These are phyloP conservation scores for Rhodotorula kratochvilovae DNA, from an alignment of 768 basidiomycete species.

Conservation along the genomic window DNA sequence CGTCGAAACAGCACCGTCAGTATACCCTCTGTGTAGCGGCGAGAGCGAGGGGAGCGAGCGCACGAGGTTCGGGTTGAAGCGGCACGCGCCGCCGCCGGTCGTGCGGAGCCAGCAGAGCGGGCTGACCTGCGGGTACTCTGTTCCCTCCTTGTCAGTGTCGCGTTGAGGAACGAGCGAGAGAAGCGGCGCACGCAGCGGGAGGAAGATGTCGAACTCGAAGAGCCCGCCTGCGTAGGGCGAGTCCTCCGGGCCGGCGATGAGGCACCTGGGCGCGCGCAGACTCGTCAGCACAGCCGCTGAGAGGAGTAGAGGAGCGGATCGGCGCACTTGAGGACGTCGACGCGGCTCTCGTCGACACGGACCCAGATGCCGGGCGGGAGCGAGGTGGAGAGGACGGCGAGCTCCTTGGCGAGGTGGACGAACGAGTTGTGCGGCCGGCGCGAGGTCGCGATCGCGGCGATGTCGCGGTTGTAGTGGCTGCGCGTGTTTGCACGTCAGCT, in stretches of 20 bases:
- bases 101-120: constrained; percentile 57
- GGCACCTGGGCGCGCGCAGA: neutral
- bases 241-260: constrained; percentile 63
- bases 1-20: too few relatives aligned
- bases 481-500: too few relatives aligned
- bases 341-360: constrained; percentile 57
- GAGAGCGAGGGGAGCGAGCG: neutral
- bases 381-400: constrained; percentile 58
- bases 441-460: constrained; percentile 50
- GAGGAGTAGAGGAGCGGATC: too few relatives aligned
- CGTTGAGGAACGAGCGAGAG: too few relatives aligned
- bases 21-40: too few relatives aligned
- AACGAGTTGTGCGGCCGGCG: constrained; percentile 50
- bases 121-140: constrained; percentile 53
- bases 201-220: constrained; percentile 52
- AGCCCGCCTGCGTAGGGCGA: constrained; percentile 67
- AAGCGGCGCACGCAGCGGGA: constrained; percentile 49
- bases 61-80: constrained; percentile 58
- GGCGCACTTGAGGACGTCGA: constrained; percentile 56
- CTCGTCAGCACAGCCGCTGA: constrained; percentile 43
- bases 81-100: constrained; percentile 55
- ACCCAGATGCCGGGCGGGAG: constrained; percentile 57
- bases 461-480: constrained; percentile 48
- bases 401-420: constrained; percentile 57
- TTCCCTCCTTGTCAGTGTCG: neutral